Evolutionary conservation across 2,329 filamentous ascomycete species (phyloP).

Genomic region (Diaporthe batatas): DNA sequence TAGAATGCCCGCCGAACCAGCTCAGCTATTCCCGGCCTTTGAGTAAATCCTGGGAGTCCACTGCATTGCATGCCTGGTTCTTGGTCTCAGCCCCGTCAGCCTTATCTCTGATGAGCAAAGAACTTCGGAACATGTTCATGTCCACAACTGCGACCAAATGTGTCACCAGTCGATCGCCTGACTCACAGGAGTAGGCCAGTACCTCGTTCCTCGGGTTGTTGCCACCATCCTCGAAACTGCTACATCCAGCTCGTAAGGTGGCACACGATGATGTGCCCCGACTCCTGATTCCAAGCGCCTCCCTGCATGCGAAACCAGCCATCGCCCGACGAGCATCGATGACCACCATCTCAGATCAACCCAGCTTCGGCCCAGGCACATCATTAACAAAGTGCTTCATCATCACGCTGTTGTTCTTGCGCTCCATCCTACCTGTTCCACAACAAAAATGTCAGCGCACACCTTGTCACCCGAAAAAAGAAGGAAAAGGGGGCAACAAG

Average conservation of each 20-base stretch:
- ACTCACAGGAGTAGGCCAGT: not conserved
- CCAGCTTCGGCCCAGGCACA: slow-evolving; percentile 40
- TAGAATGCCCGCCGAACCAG: not conserved
- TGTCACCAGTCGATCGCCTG: too few relatives aligned
- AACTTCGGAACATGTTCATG: not conserved
- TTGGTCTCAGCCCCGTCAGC: not conserved
- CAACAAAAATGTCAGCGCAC: not conserved
- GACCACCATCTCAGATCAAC: not conserved
- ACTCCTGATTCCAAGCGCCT: too few relatives aligned
- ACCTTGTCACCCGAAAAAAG: not conserved
- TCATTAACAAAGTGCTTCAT: slow-evolving; percentile 46
- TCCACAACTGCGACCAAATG: too few relatives aligned
- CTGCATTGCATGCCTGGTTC: too few relatives aligned
- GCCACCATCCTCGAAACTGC: not conserved
- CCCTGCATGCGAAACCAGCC: too few relatives aligned
- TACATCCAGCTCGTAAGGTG: too few relatives aligned
- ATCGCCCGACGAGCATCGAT: not conserved
- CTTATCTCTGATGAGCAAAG: too few relatives aligned
- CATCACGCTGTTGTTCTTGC: slow-evolving; percentile 44
- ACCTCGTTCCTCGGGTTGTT: too few relatives aligned
- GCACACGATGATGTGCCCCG: not conserved
- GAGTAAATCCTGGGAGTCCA: too few relatives aligned
- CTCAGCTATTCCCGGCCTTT: too few relatives aligned
- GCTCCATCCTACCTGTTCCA: slow-evolving; percentile 35
- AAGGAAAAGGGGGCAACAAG: not conserved